Percentiles rank a stretch among this genome's conserved stretches.
phyloP scores from a whole-genome alignment of 2,329 filamentous ascomycete genomes.

The Ceratocystis alfenasii region DNA sequence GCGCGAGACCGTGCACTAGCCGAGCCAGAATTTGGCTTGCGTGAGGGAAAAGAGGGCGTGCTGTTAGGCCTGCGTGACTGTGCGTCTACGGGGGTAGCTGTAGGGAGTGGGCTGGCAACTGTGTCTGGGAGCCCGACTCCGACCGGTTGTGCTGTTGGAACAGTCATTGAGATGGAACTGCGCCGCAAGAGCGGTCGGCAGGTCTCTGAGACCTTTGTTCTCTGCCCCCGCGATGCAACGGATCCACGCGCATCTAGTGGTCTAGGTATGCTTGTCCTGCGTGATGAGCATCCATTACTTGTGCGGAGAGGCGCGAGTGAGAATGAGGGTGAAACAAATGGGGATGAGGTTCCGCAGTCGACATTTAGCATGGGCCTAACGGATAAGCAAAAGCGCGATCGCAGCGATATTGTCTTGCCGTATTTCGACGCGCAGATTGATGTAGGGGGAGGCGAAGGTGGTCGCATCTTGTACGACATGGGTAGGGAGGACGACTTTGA shows the following conservation, averaged over 20 bases:
- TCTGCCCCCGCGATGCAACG: neutral
- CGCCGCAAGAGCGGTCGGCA: slow-evolving; percentile 69
- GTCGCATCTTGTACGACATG: slow-evolving; percentile 93
- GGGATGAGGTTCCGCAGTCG: slow-evolving; percentile 45
- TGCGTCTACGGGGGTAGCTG: slow-evolving; percentile 28
- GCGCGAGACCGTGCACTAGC: slow-evolving; percentile 63
- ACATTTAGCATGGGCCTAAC: slow-evolving; percentile 83
- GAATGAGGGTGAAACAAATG: slow-evolving; percentile 29
- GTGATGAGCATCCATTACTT: slow-evolving; percentile 62
- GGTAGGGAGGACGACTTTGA: slow-evolving; percentile 94
- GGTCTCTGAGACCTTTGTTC: slow-evolving; percentile 55
- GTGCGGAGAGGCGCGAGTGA: slow-evolving; percentile 27
- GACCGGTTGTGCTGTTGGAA: neutral
- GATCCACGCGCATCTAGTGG: slow-evolving; percentile 8
- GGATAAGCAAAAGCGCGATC: slow-evolving; percentile 74
- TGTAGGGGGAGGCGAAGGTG: slow-evolving; percentile 67
- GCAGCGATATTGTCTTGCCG: slow-evolving; percentile 81
- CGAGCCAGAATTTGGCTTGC: slow-evolving; percentile 67
- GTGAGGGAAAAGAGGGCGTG: slow-evolving; percentile 66
- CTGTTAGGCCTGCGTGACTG: slow-evolving; percentile 45
- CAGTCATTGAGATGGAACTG: slow-evolving; percentile 78
- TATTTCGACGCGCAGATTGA: slow-evolving; percentile 94
- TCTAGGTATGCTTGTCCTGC: slow-evolving; percentile 40
- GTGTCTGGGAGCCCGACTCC: too few relatives aligned
- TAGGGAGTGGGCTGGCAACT: slow-evolving; percentile 24